Conservation (phyloP, 2,329 filamentous ascomycete genomes). For the Colletotrichum lini region DNA sequence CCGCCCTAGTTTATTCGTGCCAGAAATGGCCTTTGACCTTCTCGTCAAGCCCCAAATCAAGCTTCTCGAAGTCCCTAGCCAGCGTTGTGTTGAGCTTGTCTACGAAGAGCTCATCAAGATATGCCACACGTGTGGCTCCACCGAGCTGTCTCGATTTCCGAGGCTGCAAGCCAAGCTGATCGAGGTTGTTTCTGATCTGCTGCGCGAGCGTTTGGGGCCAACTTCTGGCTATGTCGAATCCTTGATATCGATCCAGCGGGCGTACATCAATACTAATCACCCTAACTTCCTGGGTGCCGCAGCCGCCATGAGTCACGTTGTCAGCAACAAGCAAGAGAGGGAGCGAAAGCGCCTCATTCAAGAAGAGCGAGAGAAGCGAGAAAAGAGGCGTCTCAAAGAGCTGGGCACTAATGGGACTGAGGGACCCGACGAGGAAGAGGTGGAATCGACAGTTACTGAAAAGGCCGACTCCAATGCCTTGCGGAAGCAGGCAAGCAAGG, state of each 20-base stretch:
- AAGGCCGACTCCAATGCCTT: conserved; percentile 62
- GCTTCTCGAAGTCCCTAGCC: conserved; percentile 92
- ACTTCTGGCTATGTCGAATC: conserved; percentile 94
- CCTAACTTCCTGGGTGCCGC: conserved; percentile 98
- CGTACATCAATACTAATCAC: conserved; percentile 99
- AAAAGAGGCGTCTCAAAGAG: conserved; percentile 87
- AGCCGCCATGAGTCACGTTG: conserved; percentile 97
- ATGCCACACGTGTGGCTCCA: conserved; percentile 97
- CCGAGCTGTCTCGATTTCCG: conserved; percentile 91
- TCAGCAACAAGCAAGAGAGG: conserved; percentile 93
- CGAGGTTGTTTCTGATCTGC: conserved; percentile 95
- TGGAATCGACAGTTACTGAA: conserved; percentile 62
- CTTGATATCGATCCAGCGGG: conserved; percentile 95
- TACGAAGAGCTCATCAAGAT: conserved; percentile 99
- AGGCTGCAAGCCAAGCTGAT: conserved; percentile 96
- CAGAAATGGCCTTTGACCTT: conserved; percentile 96
- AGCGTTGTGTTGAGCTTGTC: conserved; percentile 96
- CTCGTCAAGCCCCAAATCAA: conserved; percentile 99
- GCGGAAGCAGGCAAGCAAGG: conserved; percentile 73
- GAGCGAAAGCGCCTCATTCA: conserved; percentile 85
- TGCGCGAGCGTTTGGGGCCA: conserved; percentile 92
- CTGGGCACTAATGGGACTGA: conserved; percentile 84
- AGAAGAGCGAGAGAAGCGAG: conserved; percentile 89
- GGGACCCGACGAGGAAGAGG: conserved; percentile 76
- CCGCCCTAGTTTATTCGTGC: conserved; percentile 94